A percentile compares a stretch with the other conserved stretches of the same genome.
Conservation (phyloP, 1,284 basidiomycete genomes). For the Fomitopsis pinicola region DNA sequence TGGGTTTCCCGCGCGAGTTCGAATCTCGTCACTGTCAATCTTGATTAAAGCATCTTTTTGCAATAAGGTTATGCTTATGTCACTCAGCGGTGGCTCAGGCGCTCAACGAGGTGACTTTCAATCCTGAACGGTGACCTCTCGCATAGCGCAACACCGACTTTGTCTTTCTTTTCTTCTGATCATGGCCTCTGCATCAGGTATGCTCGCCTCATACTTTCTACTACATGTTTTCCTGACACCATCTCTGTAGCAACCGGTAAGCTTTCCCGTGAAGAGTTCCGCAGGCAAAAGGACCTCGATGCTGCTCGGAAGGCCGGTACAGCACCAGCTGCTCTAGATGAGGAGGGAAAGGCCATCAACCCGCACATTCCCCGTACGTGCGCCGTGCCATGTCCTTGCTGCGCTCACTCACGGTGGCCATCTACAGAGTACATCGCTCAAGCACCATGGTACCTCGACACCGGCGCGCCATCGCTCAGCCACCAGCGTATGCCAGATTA, state of each 20-base stretch:
- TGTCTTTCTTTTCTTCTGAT: neutral
- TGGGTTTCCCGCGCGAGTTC: constrained; percentile 60
- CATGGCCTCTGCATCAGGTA: constrained; percentile 15
- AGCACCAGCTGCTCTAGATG: constrained; percentile 91
- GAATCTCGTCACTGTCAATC: constrained; percentile 57
- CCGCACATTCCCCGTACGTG: constrained; percentile 93
- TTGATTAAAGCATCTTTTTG: neutral
- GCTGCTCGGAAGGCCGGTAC: constrained; percentile 97
- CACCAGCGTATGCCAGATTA: constrained; percentile 87
- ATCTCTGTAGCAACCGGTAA: constrained; percentile 52
- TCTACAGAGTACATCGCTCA: constrained; percentile 83
- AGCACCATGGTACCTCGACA: constrained; percentile 98
- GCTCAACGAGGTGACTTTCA: constrained; percentile 6
- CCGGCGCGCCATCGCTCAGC: constrained; percentile 84
- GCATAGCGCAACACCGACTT: too few species aligned
- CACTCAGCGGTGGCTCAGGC: too few species aligned
- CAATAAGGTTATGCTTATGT: too few species aligned
- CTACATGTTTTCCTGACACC: neutral
- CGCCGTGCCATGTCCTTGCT: constrained; percentile 3
- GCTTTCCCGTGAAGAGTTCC: constrained; percentile 89
- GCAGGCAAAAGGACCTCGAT: constrained; percentile 93
- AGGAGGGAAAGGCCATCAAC: constrained; percentile 94
- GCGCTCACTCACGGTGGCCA: constrained; percentile 1
- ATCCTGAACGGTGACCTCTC: too few species aligned
- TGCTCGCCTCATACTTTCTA: neutral